Conservation (phyloP, 192 early-diverging fungal genomes). For the Gamsiella multidivaricata region DNA sequence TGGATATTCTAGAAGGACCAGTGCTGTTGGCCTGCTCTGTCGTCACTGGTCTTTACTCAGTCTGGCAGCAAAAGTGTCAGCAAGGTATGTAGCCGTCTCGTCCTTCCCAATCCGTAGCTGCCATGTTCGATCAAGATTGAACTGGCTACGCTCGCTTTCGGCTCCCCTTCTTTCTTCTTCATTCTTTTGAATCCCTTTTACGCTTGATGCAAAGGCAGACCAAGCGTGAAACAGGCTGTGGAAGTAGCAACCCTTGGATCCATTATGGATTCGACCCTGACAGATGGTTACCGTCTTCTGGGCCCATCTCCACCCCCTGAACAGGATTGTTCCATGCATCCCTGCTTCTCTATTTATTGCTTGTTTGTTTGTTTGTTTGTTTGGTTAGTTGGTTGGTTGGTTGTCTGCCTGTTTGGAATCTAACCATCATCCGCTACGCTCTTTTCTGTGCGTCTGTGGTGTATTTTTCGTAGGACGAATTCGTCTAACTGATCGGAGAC, state of each 20-base stretch:
- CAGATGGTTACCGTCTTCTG: neutral
- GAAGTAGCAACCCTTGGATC: neutral
- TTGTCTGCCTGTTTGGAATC: neutral
- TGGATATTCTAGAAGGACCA: slow-evolving; percentile 52
- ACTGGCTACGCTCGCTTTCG: too few species aligned
- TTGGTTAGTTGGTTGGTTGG: too few species aligned
- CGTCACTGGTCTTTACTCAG: slow-evolving; percentile 19
- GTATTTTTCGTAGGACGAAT: slow-evolving; percentile 23
- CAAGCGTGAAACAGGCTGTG: slow-evolving; percentile 15
- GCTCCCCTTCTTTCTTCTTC: neutral
- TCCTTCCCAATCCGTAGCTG: neutral
- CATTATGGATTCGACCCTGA: neutral
- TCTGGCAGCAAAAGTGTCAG: slow-evolving; percentile 44
- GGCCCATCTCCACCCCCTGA: neutral
- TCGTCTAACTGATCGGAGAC: slow-evolving; percentile 16
- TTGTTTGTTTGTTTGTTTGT: too few species aligned
- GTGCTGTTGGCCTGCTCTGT: slow-evolving; percentile 35
- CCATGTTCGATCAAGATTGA: neutral
- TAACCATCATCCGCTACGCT: neutral
- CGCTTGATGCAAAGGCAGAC: neutral
- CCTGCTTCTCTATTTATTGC: slow-evolving; percentile 14
- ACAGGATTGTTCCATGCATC: slow-evolving; percentile 21
- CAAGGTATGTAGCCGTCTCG: slow-evolving; percentile 27
- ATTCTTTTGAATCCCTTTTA: neutral
- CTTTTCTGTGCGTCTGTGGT: neutral